These are phyloP conservation scores for Raddia distichophylla DNA, from an alignment of 176 grass and related monocot genomes.

Conservation along the genomic window DNA sequence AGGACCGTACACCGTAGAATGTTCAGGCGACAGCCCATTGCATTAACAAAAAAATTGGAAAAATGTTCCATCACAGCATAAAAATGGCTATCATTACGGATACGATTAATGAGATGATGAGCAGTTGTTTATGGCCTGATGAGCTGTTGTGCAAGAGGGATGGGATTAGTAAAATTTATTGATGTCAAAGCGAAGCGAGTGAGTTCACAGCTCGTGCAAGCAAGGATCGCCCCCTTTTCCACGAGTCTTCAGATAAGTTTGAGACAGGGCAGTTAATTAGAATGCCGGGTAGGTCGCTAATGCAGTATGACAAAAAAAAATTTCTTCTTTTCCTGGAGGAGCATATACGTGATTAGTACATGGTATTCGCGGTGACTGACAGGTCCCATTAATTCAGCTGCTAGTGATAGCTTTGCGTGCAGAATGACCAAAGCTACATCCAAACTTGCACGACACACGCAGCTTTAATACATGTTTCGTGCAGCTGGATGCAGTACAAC, in stretches of 20 bases:
- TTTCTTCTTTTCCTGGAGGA: too few species aligned
- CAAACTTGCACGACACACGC: not conserved
- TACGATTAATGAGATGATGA: not conserved
- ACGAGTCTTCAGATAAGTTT: not conserved
- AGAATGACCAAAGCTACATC: slow-evolving; percentile 21
- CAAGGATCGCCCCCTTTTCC: not conserved
- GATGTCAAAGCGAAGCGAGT: not conserved
- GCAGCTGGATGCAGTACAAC: not conserved
- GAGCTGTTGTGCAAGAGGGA: slow-evolving; percentile 12
- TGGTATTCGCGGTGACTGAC: not conserved
- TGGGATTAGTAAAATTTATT: not conserved
- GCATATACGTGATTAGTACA: too few species aligned
- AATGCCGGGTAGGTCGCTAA: slow-evolving; percentile 1
- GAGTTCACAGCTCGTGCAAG: not conserved
- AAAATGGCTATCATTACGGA: slow-evolving; percentile 16
- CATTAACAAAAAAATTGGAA: not conserved
- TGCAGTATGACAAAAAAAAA: not conserved
- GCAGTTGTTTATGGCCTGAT: slow-evolving; percentile 21
- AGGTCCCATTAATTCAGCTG: not conserved
- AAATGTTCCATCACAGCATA: not conserved
- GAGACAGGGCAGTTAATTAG: not conserved
- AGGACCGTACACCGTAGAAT: not conserved
- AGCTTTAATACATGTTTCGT: not conserved
- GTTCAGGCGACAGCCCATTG: not conserved
- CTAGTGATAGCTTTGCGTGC: slow-evolving; percentile 41